These are phyloP conservation scores for Hondaea fermentalgiana DNA, from an alignment of 108 stramenopile species.

Conservation along the genomic window DNA sequence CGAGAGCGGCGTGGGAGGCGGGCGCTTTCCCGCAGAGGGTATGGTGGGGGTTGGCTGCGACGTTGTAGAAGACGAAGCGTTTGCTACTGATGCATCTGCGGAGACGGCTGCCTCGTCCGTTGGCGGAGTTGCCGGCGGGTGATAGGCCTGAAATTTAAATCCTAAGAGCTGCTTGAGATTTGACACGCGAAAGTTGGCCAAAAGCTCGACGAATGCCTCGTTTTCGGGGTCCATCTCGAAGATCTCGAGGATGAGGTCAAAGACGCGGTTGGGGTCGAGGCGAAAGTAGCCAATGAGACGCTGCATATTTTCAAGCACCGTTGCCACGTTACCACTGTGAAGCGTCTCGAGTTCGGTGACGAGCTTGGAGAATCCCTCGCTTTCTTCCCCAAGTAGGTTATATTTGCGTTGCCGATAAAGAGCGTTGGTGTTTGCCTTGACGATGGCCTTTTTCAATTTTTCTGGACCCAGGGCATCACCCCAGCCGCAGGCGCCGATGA, in stretches of 20 bases:
- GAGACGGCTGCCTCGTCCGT: not conserved
- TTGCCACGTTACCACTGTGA: not conserved
- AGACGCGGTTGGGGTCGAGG: constrained; percentile 83
- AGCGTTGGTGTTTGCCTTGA: constrained; percentile 67
- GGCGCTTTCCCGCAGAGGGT: not conserved
- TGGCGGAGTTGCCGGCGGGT: not conserved
- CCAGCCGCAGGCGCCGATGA: not conserved
- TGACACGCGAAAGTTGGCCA: not conserved
- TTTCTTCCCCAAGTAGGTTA: constrained; percentile 83
- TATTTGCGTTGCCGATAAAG: constrained; percentile 83
- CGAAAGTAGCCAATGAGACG: constrained; percentile 79
- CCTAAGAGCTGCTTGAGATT: constrained; percentile 10
- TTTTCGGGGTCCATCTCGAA: constrained; percentile 54
- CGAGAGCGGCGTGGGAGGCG: not conserved
- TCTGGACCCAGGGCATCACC: not conserved
- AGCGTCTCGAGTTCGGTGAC: constrained; percentile 24
- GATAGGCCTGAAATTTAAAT: not conserved
- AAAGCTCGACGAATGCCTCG: not conserved
- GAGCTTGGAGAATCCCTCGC: constrained; percentile 82
- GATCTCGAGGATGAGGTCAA: constrained; percentile 71
- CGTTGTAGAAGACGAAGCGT: not conserved
- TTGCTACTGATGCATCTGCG: not conserved
- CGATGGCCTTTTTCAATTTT: constrained; percentile 25
- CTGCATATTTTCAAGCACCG: not conserved
- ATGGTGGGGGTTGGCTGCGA: no score